Evolutionary conservation across 352 stramenopile genomes (phyloP).

Genomic region (Pythium chondricola): DNA sequence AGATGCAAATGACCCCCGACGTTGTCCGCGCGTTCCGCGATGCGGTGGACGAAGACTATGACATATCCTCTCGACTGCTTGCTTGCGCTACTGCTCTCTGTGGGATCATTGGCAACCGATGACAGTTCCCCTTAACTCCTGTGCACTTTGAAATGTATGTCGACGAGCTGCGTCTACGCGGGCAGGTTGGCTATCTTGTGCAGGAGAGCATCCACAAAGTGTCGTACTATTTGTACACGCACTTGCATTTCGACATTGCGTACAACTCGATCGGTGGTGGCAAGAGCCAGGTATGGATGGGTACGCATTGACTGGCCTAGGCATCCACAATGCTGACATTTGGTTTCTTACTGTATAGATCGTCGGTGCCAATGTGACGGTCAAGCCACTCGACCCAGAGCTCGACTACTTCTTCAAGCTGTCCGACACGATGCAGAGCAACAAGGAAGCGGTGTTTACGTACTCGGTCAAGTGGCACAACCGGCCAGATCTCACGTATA

Average conservation of each 20-base stretch:
- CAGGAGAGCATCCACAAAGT: conserved; percentile 62
- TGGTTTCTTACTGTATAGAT: conserved; percentile 27
- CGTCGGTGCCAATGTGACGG: conserved; percentile 67
- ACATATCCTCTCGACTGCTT: conserved; percentile 36
- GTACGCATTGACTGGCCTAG: background rate
- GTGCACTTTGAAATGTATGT: conserved; percentile 96
- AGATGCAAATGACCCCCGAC: conserved; percentile 62
- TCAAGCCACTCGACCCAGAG: conserved; percentile 43
- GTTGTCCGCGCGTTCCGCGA: conserved; percentile 90
- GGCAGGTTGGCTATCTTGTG: conserved; percentile 91
- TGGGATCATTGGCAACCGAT: background rate
- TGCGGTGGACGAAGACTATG: conserved; percentile 97
- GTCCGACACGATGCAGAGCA: conserved; percentile 25
- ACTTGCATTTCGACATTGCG: conserved; percentile 94
- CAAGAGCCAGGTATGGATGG: conserved; percentile 46
- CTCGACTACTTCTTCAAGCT: conserved; percentile 58
- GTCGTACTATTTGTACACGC: conserved; percentile 92
- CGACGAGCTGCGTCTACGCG: conserved; percentile 95
- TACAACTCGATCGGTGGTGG: conserved; percentile 87
- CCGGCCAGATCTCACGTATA: conserved; percentile 79
- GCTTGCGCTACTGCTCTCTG: background rate
- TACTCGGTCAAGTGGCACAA: conserved; percentile 96
- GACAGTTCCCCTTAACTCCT: conserved; percentile 18
- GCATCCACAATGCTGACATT: background rate
- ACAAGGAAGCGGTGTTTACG: conserved; percentile 82